A percentile compares a stretch with the other conserved stretches of the same genome.
phyloP scores from a whole-genome alignment of 768 basidiomycete genomes.

The Saitozyma podzolica region DNA sequence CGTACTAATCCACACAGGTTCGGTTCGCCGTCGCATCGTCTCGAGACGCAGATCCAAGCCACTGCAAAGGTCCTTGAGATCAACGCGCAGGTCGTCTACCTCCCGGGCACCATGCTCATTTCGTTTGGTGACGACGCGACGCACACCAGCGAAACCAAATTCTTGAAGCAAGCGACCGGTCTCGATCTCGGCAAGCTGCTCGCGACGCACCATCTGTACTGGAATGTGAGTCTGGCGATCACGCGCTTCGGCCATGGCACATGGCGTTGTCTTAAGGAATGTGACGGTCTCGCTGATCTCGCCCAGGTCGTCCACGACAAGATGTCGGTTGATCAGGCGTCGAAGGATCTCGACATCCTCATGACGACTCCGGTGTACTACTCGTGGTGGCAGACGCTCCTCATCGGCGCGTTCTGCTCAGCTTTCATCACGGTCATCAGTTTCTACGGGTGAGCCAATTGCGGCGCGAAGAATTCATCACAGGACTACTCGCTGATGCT shows the following conservation, averaged over 20 bases:
- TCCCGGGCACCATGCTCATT: slow-evolving; percentile 66
- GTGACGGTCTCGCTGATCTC: neutral
- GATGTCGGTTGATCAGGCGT: slow-evolving; percentile 72
- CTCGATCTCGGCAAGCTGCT: slow-evolving; percentile 76
- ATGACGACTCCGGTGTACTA: slow-evolving; percentile 71
- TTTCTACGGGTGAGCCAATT: slow-evolving; percentile 43
- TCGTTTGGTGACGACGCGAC: slow-evolving; percentile 79
- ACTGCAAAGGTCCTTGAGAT: slow-evolving; percentile 87
- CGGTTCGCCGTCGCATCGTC: slow-evolving; percentile 88
- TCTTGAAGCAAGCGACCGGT: slow-evolving; percentile 70
- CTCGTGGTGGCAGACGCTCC: slow-evolving; percentile 60
- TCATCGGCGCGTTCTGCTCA: slow-evolving; percentile 77
- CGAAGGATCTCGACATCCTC: slow-evolving; percentile 66
- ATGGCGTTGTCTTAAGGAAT: too few species aligned
- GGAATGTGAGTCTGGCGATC: slow-evolving; percentile 57
- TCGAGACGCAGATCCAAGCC: slow-evolving; percentile 86
- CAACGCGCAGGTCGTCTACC: slow-evolving; percentile 84
- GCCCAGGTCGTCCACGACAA: slow-evolving; percentile 74
- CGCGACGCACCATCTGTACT: slow-evolving; percentile 70
- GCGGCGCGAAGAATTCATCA: neutral
- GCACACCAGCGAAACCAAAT: slow-evolving; percentile 76
- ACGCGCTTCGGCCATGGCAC: slow-evolving; percentile 12
- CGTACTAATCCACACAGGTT: slow-evolving; percentile 54
- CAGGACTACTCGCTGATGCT: neutral
- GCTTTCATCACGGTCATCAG: slow-evolving; percentile 61